phyloP scores from a whole-genome alignment of 2,329 filamentous ascomycete species.

The Nothomitra cinnamomea region DNA sequence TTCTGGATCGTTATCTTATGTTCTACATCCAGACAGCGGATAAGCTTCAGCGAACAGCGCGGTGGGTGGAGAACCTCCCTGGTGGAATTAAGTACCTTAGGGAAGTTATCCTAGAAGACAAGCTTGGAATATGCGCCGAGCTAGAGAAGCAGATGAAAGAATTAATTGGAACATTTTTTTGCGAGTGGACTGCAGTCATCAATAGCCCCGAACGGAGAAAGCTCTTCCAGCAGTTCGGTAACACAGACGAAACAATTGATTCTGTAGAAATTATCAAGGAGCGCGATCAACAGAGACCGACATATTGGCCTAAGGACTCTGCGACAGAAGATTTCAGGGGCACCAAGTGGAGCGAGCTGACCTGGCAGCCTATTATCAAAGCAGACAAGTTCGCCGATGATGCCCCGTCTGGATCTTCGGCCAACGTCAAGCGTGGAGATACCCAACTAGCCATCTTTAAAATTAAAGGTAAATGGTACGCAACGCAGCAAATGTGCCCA shows the following conservation, averaged over 20 bases:
- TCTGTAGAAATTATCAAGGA: slow-evolving; percentile 56
- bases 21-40: slow-evolving; percentile 91
- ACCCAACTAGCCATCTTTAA: slow-evolving; percentile 82
- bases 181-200: slow-evolving; percentile 80
- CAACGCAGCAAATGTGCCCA: slow-evolving; percentile 87
- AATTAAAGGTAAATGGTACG: slow-evolving; percentile 63
- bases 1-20: slow-evolving; percentile 77
- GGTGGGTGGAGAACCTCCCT: slow-evolving; percentile 72
- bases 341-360: slow-evolving; percentile 45
- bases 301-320: slow-evolving; percentile 57
- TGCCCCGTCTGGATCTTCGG: slow-evolving; percentile 53
- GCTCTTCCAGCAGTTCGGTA: slow-evolving; percentile 69
- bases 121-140: slow-evolving; percentile 66
- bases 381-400: slow-evolving; percentile 52
- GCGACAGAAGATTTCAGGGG: slow-evolving; percentile 56
- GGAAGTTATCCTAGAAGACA: slow-evolving; percentile 70
- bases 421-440: slow-evolving; percentile 69
- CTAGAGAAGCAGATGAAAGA: slow-evolving; percentile 80
- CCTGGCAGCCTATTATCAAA: slow-evolving; percentile 68
- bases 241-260: slow-evolving; percentile 55
- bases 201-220: slow-evolving; percentile 47
- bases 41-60: slow-evolving; percentile 72
- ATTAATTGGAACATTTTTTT: slow-evolving; percentile 69
- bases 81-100: slow-evolving; percentile 71
- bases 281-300: slow-evolving; percentile 55